These are phyloP conservation scores for Salix viminalis DNA, from an alignment of 345 rosid species.

Conservation along the genomic window DNA sequence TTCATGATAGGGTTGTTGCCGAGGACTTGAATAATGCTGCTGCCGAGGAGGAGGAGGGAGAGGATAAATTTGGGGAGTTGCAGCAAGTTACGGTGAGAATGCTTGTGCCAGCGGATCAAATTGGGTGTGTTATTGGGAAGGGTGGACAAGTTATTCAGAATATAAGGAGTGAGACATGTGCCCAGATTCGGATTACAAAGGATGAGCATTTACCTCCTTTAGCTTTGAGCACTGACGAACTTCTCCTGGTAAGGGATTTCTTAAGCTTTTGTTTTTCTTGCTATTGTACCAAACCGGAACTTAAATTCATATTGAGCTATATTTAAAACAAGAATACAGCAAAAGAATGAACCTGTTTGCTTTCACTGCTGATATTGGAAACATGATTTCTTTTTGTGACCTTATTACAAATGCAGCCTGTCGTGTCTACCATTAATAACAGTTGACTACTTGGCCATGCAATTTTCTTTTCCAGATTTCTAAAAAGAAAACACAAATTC, in stretches of 20 bases:
- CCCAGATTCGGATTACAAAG: constrained; percentile 32
- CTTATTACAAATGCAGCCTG: neutral
- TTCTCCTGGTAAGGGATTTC: constrained; percentile 21
- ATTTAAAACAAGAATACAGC: neutral
- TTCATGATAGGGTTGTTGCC: constrained; percentile 28
- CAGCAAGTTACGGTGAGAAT: constrained; percentile 24
- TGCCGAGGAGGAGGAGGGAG: constrained; percentile 7
- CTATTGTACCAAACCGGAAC: neutral
- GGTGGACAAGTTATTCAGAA: constrained; percentile 38
- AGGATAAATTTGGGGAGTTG: neutral
- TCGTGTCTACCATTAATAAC: neutral
- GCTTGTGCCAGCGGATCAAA: constrained; percentile 36
- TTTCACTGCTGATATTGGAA: neutral
- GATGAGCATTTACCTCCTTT: constrained; percentile 31
- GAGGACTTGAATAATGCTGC: constrained; percentile 15
- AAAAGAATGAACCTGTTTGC: neutral
- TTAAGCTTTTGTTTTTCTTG: neutral
- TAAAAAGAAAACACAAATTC: neutral
- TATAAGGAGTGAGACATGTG: constrained; percentile 27
- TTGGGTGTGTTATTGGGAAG: constrained; percentile 34
- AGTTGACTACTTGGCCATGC: neutral
- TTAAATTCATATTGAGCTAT: neutral
- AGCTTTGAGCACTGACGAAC: constrained; percentile 26
- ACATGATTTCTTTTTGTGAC: neutral
- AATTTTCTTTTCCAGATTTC: neutral